These are phyloP conservation scores for Suhomyces canberraensis DNA, from an alignment of 805 yeast genomes.

Conservation along the genomic window DNA sequence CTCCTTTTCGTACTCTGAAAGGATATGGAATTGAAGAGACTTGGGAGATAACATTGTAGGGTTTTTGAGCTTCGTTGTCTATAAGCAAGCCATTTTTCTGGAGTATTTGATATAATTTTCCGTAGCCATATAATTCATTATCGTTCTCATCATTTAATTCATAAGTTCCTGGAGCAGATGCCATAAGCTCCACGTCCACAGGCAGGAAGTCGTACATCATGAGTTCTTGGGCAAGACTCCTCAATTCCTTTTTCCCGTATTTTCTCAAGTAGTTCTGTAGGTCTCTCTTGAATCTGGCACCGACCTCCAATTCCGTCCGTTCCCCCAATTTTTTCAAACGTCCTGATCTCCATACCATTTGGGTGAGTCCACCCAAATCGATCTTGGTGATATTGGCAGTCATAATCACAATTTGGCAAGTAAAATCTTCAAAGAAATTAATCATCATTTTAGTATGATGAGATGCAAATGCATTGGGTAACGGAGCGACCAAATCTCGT, in stretches of 20 bases:
- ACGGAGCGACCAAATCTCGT: slow-evolving; percentile 29
- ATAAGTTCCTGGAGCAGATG: slow-evolving; percentile 50
- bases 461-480: slow-evolving; percentile 33
- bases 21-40: slow-evolving; percentile 51
- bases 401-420: slow-evolving; percentile 52
- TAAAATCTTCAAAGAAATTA: slow-evolving; percentile 46
- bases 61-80: slow-evolving; percentile 7
- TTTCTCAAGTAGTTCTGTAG: slow-evolving; percentile 42
- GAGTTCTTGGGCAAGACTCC: slow-evolving; percentile 26
- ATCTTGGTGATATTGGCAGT: slow-evolving; percentile 55
- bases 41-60: slow-evolving; percentile 40
- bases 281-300: slow-evolving; percentile 41
- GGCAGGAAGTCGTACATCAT: slow-evolving; percentile 41
- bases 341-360: slow-evolving; percentile 66
- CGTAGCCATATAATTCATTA: slow-evolving; percentile 45
- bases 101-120: slow-evolving; percentile 42
- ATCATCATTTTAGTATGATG: slow-evolving; percentile 73
- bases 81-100: slow-evolving; percentile 30
- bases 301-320: slow-evolving; percentile 1
- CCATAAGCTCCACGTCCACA: slow-evolving; percentile 51
- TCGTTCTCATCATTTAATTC: slow-evolving; percentile 10
- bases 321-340: slow-evolving; percentile 14
- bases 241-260: slow-evolving; percentile 34
- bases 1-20: slow-evolving; percentile 18
- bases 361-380: slow-evolving; percentile 59